Base-by-base conservation (phyloP, 192 early-diverging fungal genomes). In the Podila clonocystis region DNA sequence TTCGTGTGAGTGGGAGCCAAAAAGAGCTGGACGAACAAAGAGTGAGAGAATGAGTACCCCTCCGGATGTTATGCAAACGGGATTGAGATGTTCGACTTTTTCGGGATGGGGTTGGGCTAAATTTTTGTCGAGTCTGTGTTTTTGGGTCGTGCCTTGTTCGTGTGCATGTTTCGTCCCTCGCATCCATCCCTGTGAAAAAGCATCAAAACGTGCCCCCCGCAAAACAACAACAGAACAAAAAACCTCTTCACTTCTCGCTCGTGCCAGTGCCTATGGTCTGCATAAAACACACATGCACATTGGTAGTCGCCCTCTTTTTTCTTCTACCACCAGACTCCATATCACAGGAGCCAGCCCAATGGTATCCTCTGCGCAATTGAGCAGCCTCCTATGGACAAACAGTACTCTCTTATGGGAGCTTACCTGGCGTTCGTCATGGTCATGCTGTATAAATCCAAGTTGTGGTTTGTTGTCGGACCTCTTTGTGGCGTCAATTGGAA, bases 361-460 rank as follows among this genome's bases (percentile, higher is more conserved):
- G 28, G 30, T 60, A 24, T 30, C 28, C 28, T 60, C 26, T 33
- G 17, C 30, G 17, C 64, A 65, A 28, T 20, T 22, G 55, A 22
- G 41, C 65, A 49, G 20, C 22, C 50, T 33, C 52, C 45, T 59
- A 30, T 59, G 26, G 9, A 31, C 36, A 38, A 20, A 41, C 1
- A 45, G 36, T 26, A 38, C 50, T 52, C 26, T n/a, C 50, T 45
- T 0, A 34, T 24, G 8, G 24, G 24, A 3, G 52, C 68, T 30
- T 70, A 70, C 69, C 69, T 70, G 61, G 59, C 33, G 50, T 61
- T 70, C 5, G 69, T 70, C 69, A 70, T 70, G 48, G 69, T 70
- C 69, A 70, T 70, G 29, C 48, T 70, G 34, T 60, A 64, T 33
- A 64, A 38, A 52, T 15, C 24, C 52, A 55, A 26, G 24, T 55